Evolutionary conservation across 1,139 yeast genomes (phyloP).

Genomic region (Blastobotrys ciferrii): DNA sequence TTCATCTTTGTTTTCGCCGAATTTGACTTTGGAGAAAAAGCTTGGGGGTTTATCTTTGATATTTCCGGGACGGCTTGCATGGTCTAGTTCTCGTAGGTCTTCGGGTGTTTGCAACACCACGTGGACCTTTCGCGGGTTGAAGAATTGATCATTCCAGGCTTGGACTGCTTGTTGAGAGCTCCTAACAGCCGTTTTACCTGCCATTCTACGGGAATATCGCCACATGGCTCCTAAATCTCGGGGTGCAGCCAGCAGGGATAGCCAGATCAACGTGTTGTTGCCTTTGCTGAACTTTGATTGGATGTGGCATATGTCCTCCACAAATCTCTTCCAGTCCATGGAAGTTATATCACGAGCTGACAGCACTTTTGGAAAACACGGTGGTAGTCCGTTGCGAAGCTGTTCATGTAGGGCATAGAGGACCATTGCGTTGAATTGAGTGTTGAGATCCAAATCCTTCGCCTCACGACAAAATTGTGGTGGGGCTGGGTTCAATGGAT

Average conservation of each 20-base stretch:
- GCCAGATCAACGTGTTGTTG: not conserved
- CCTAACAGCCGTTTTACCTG: conserved; percentile 4
- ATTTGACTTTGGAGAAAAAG: not conserved
- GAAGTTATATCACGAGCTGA: not conserved
- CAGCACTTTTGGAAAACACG: conserved; percentile 7
- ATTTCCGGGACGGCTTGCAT: not conserved
- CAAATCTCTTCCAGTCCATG: conserved; percentile 14
- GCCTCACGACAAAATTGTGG: conserved; percentile 2
- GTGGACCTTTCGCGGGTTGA: conserved; percentile 13
- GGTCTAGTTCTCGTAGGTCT: conserved; percentile 9
- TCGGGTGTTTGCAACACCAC: conserved; percentile 12
- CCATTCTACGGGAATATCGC: not conserved
- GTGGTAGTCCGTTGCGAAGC: conserved; percentile 12
- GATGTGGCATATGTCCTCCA: conserved; percentile 13
- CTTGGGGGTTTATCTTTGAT: not conserved
- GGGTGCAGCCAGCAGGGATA: not conserved
- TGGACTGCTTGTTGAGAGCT: conserved; percentile 9
- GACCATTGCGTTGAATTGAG: conserved; percentile 9
- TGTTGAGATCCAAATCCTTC: not conserved
- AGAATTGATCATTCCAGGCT: conserved; percentile 15
- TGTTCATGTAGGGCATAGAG: conserved; percentile 10
- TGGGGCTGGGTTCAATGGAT: conserved; percentile 12
- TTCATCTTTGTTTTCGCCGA: not conserved
- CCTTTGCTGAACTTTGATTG: conserved; percentile 7
- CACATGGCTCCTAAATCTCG: conserved; percentile 6